Evolutionary conservation across 208 protist genomes (phyloP), one percentile per base, ranked within the genome.

Genomic region (Acanthamoeba royreba): DNA sequence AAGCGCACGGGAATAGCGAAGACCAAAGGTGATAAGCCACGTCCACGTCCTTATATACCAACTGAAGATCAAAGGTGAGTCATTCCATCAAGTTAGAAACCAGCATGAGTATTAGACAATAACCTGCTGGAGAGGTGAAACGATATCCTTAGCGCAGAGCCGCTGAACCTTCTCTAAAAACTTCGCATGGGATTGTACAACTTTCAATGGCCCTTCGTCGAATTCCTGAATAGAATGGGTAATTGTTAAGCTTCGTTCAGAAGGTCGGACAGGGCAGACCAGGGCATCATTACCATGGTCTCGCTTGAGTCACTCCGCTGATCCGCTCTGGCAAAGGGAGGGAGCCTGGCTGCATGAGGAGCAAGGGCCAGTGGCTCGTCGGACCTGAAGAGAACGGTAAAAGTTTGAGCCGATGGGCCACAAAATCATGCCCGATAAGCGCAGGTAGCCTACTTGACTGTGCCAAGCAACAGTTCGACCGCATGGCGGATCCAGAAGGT

Each of bases 21-120:
- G 45, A n/a, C 81, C 81, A 89, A 3, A 89, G 17, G 31, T 89
- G 81, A 38, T 43, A 89, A 11, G 81, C 81, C 81, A 89, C 40
- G 69, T 79, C 69, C 35, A 19, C 15, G 8, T 79, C 40, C 19
- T 45, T 46, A 35, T 79, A 45, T 8, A 79, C 40, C 69, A 79
- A 35, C 69, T 79, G 53, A 17, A 3, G 25, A 28, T 28, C 25
- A 15, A 63, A n/a, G n/a, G n/a, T n/a, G n/a, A n/a, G n/a, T n/a
- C n/a, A n/a, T n/a, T n/a, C n/a, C n/a, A n/a, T n/a, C n/a, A n/a
- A n/a, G n/a, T n/a, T n/a, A n/a, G n/a, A n/a, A n/a, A n/a, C n/a
- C n/a, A n/a, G n/a, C n/a, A n/a, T n/a, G n/a, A n/a, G n/a, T n/a
- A n/a, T n/a, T 28, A 15, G 53, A 15, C 53, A 15, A 17, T 5